Evolutionary conservation across 2,329 filamentous ascomycete genomes (phyloP), one percentile per base, ranked within the genome.

Genomic region (Epichloe gansuensis): DNA sequence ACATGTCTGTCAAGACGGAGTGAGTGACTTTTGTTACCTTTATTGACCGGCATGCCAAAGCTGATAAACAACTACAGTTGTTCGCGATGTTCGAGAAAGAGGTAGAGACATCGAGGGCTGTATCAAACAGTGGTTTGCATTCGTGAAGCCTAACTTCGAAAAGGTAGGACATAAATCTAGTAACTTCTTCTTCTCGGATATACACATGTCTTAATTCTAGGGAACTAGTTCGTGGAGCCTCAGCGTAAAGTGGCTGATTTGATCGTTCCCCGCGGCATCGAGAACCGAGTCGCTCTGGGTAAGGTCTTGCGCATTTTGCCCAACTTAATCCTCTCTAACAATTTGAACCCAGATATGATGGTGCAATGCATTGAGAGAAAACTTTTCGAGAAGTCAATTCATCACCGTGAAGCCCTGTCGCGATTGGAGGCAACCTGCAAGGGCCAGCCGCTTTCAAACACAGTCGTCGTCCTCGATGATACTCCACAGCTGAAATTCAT

Each of bases 61-160:
- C 50, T 62, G 48, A 57, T 34, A 37, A 37, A 37, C 44, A 1
- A 56, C n/a, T 12, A 31, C 28, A 90, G 86, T 94, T 59, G 73
- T 89, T 39, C 86, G 93, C 63, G 93, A 98, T 69, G 88, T 97
- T 23, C 82, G 82, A 61, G 88, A 95, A 62, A 83, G 93, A 62
- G 91, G 88, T 3, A 81, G 93, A 64, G 91, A 95, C 63, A 86
- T 97, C 53, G 87, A 96, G 65, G 93, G 93, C 42, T 91, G 91
- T 63, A 91, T 98, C 67, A 97, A 97, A 69, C 93, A 98, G 67
- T 98, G 93, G 93, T 96, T 97, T 66, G 74, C 73, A 11, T 98
- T 87, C 65, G 93, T 98, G 44, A 98, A 98, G 69, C 93, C 93
- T 3, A 97, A 97, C 63, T 97, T 94, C 62, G 86, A 91, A 67